Conservation (phyloP, 192 early-diverging fungal species). For the Polychytrium aggregatum region DNA sequence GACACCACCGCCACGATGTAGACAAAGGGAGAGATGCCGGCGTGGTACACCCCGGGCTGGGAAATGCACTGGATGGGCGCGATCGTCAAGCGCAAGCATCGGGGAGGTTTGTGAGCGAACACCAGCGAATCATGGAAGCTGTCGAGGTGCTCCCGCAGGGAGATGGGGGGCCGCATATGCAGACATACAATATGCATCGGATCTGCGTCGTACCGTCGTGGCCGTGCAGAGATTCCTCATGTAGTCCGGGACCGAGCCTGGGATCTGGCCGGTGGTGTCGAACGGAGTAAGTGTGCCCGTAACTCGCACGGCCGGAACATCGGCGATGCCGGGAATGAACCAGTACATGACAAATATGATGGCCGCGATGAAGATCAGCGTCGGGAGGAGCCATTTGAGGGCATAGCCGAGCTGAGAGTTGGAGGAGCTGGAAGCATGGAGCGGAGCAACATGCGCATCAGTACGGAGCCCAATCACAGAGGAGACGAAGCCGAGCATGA, state of each 20-base stretch:
- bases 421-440: too few relatives aligned
- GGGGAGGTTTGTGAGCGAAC: not conserved
- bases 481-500: too few relatives aligned
- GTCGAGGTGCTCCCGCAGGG: not conserved
- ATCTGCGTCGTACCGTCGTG: not conserved
- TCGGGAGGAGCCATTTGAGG: conserved; percentile 43
- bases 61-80: conserved; percentile 15
- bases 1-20: conserved; percentile 43
- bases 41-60: conserved; percentile 19
- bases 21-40: conserved; percentile 34
- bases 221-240: too few relatives aligned
- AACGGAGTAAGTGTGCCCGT: conserved; percentile 8
- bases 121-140: not conserved
- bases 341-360: conserved; percentile 34
- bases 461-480: too few relatives aligned
- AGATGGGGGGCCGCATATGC: not conserved
- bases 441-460: too few relatives aligned
- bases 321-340: conserved; percentile 31
- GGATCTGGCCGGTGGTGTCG: conserved; percentile 6
- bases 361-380: conserved; percentile 27
- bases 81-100: not conserved
- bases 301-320: conserved; percentile 14
- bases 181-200: conserved; percentile 6
- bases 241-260: too few relatives aligned
- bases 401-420: conserved; percentile 33